Conservation (phyloP, 192 early-diverging fungal genomes). For the Coemansia sp. region DNA sequence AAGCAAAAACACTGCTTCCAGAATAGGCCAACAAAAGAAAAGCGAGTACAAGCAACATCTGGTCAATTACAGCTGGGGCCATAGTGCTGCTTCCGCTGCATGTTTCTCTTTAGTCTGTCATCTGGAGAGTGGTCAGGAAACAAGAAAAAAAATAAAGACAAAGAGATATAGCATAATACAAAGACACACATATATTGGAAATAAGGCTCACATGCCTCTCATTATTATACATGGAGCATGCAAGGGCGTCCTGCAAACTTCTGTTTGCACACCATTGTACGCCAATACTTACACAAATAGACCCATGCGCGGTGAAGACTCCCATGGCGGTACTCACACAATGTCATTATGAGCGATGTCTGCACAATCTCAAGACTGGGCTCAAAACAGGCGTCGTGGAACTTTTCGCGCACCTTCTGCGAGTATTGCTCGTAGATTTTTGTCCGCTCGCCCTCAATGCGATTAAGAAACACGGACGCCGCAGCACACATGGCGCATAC, state of each 20-base stretch:
- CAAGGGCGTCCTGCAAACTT: neutral
- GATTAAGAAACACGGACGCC: conserved; percentile 49
- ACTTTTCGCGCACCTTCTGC: conserved; percentile 51
- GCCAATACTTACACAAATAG: conserved; percentile 51
- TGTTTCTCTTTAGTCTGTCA: too few relatives aligned
- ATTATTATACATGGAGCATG: conserved; percentile 14
- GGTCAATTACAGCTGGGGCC: too few relatives aligned
- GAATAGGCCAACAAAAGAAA: too few relatives aligned
- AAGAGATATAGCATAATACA: neutral
- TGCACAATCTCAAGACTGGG: conserved; percentile 55
- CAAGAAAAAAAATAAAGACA: neutral
- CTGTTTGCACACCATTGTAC: neutral
- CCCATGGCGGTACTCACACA: conserved; percentile 55
- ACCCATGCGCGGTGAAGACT: conserved; percentile 54
- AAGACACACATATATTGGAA: conserved; percentile 3
- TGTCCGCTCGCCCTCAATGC: conserved; percentile 51
- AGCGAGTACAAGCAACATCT: too few relatives aligned
- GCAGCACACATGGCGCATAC: conserved; percentile 53
- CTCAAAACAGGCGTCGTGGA: conserved; percentile 55
- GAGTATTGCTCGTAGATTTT: conserved; percentile 45
- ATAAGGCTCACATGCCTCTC: conserved; percentile 6
- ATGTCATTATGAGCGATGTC: conserved; percentile 56
- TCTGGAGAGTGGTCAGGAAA: neutral
- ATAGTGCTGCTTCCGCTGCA: too few relatives aligned
- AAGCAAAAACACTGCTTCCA: too few relatives aligned